These are phyloP conservation scores for Dryadomyces sulphureus DNA, from an alignment of 2,329 filamentous ascomycete species.

Conservation along the genomic window DNA sequence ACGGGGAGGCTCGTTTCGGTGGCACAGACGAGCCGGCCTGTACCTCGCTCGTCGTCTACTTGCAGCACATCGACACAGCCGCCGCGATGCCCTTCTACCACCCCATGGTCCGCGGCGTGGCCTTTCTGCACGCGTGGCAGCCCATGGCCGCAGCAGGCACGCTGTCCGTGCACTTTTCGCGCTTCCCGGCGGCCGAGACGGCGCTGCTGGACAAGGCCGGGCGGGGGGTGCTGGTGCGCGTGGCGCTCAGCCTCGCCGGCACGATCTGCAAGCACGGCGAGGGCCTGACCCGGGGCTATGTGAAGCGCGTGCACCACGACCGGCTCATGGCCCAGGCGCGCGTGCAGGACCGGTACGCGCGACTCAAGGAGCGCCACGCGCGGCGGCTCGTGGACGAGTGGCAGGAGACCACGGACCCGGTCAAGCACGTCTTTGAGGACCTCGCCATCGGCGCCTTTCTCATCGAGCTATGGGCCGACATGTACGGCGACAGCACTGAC, in stretches of 20 bases:
- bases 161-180: conserved; percentile 46
- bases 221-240: conserved; percentile 35
- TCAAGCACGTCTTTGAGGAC: conserved; percentile 93
- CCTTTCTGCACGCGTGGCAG: conserved; percentile 56
- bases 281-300: conserved; percentile 49
- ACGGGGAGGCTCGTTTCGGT: conserved; percentile 3
- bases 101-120: conserved; percentile 58
- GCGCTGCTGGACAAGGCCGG: conserved; percentile 20
- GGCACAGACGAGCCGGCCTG: conserved; percentile 4
- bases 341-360: conserved; percentile 70
- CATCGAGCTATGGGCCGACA: conserved; percentile 77
- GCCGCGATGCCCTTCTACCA: conserved; percentile 76
- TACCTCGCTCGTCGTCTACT: conserved; percentile 54
- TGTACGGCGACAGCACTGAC: conserved; percentile 41
- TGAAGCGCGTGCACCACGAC: conserved; percentile 76
- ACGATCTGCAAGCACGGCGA: conserved; percentile 61
- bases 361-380: conserved; percentile 69
- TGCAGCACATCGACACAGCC: conserved; percentile 51
- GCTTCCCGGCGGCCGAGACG: conserved; percentile 21
- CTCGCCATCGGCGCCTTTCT: conserved; percentile 81
- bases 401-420: conserved; percentile 75
- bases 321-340: conserved; percentile 58
- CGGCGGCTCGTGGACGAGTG: conserved; percentile 55
- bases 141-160: conserved; percentile 24
- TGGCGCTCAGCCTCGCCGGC: conserved; percentile 52